These are phyloP conservation scores for Tetrapisispora pingtungensis DNA, from an alignment of 805 yeast genomes.

Conservation along the genomic window DNA sequence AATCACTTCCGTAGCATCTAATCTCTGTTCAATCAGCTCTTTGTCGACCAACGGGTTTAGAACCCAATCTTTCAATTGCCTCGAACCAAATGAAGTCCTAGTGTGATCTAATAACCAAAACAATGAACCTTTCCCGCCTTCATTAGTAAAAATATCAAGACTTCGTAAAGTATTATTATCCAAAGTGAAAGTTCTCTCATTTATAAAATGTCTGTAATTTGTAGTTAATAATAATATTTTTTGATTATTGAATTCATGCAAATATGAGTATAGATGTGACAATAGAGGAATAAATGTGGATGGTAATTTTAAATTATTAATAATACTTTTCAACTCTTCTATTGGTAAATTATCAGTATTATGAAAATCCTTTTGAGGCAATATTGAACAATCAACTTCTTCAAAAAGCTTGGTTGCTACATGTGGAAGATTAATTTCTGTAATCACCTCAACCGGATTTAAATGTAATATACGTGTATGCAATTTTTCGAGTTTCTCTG, in stretches of 20 bases:
- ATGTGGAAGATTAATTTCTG: constrained; percentile 6
- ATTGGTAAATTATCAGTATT: not conserved
- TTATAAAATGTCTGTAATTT: constrained; percentile 41
- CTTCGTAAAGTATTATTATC: constrained; percentile 59
- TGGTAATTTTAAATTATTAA: not conserved
- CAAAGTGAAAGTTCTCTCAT: constrained; percentile 38
- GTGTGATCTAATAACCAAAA: constrained; percentile 78
- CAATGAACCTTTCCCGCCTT: constrained; percentile 53
- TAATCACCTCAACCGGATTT: constrained; percentile 65
- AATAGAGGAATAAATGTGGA: constrained; percentile 8
- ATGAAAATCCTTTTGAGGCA: constrained; percentile 5
- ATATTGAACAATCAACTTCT: constrained; percentile 3
- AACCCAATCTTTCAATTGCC: constrained; percentile 65
- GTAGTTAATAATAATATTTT: constrained; percentile 42
- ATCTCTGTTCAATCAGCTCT: constrained; percentile 47
- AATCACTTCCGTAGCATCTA: constrained; percentile 48
- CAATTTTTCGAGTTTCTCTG: constrained; percentile 42
- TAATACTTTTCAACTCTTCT: not conserved
- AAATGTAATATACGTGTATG: constrained; percentile 68
- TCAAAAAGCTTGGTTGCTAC: constrained; percentile 31
- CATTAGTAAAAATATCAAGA: constrained; percentile 67
- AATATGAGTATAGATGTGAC: constrained; percentile 40
- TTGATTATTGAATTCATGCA: constrained; percentile 54
- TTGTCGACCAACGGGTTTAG: constrained; percentile 54
- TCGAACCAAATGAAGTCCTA: constrained; percentile 61